These are phyloP conservation scores for Penicillium cosmopolitanum DNA, from an alignment of 495 filamentous ascomycete genomes.

Conservation along the genomic window DNA sequence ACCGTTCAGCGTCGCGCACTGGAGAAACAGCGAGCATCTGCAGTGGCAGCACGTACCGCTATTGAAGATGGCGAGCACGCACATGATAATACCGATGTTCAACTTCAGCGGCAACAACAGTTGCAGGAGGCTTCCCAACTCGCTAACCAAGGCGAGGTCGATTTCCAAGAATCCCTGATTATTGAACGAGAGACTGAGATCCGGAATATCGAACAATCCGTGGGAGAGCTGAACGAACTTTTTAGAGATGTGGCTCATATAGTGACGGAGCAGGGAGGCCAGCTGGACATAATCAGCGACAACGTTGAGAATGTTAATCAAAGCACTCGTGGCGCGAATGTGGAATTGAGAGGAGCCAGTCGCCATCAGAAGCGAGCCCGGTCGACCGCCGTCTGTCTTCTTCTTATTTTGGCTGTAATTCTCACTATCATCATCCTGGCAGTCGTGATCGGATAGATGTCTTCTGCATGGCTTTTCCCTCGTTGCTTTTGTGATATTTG, in stretches of 20 bases:
- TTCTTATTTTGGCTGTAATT: constrained; percentile 89
- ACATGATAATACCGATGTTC: constrained; percentile 40
- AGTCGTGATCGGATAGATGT: constrained; percentile 63
- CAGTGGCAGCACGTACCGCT: constrained; percentile 75
- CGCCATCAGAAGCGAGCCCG: constrained; percentile 92
- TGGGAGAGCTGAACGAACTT: constrained; percentile 92
- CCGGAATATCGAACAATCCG: constrained; percentile 92
- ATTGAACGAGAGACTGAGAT: constrained; percentile 96
- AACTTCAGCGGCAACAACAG: constrained; percentile 69
- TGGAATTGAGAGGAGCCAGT: constrained; percentile 79
- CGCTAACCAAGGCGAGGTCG: constrained; percentile 91
- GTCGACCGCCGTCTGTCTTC: constrained; percentile 87
- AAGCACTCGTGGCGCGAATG: constrained; percentile 81
- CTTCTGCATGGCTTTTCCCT: constrained; percentile 1
- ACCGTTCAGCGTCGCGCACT: constrained; percentile 81
- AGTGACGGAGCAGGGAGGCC: constrained; percentile 88
- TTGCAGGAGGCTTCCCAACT: constrained; percentile 79
- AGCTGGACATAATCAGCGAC: constrained; percentile 83
- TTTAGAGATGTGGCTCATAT: constrained; percentile 97
- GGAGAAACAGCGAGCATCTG: constrained; percentile 88
- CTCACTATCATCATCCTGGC: constrained; percentile 87
- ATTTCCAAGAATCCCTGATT: constrained; percentile 96
- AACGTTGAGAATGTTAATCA: constrained; percentile 82
- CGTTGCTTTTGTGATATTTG: constrained; percentile 5
- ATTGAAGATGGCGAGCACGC: constrained; percentile 58